Evolutionary conservation across 257 asterid genomes (phyloP).

Genomic region (Nicotiana otophora): DNA sequence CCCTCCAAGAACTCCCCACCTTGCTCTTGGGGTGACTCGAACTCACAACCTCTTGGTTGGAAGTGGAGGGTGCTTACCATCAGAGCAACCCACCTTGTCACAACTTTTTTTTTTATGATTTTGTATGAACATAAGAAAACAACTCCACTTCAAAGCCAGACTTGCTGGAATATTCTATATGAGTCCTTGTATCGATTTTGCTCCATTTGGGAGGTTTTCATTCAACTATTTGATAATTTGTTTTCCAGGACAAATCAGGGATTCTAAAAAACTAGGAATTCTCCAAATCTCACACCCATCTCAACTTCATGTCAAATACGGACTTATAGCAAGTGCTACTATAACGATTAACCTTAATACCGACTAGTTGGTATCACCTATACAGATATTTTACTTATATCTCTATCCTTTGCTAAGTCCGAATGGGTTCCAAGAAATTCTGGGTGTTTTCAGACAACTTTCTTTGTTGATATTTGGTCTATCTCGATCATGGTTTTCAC

Average conservation of each 20-base stretch:
- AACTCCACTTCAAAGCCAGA: background rate
- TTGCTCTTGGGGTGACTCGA: too few species aligned
- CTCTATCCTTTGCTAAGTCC: background rate
- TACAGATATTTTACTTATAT: background rate
- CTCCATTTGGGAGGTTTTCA: background rate
- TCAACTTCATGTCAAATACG: background rate
- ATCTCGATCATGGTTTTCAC: background rate
- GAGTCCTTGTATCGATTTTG: background rate
- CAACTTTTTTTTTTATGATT: slow-evolving; percentile 1
- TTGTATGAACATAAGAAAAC: background rate
- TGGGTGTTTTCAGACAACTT: background rate
- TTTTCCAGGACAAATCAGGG: background rate
- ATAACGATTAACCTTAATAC: background rate
- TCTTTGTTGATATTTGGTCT: background rate
- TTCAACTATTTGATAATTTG: background rate
- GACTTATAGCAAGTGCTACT: background rate
- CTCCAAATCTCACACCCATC: background rate
- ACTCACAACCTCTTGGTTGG: too few species aligned
- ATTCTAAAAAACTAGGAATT: background rate
- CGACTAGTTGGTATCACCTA: background rate
- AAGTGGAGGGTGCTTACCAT: too few species aligned
- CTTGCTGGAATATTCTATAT: background rate
- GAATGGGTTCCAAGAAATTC: background rate
- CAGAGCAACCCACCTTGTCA: too few species aligned
- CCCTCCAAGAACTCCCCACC: too few species aligned